A percentile compares a stretch with the other conserved stretches of the same genome.
phyloP scores from a whole-genome alignment of 169 alveolate genomes.

The Condylostoma magnum region DNA sequence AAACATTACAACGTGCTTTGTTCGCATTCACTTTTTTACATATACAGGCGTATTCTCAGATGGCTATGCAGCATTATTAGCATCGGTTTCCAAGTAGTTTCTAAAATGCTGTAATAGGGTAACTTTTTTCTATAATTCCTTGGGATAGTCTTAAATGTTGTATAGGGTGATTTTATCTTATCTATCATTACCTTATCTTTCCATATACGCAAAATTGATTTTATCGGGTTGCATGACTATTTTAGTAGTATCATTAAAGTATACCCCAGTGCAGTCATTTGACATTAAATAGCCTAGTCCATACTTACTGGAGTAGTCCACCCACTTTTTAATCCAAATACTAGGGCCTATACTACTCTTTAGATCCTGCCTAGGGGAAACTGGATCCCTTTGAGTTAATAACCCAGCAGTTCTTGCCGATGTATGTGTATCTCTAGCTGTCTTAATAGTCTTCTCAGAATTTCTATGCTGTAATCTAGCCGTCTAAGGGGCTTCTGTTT shows the following conservation, averaged over 20 bases:
- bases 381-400: too few species aligned
- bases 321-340: constrained; percentile 82
- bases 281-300: constrained; percentile 85
- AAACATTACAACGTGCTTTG: constrained; percentile 79
- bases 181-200: constrained; percentile 51
- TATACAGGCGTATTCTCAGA: constrained; percentile 20
- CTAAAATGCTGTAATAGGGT: constrained; percentile 74
- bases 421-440: too few species aligned
- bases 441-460: too few species aligned
- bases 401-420: too few species aligned
- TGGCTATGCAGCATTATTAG: constrained; percentile 18
- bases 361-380: too few species aligned
- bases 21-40: constrained; percentile 79
- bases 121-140: constrained; percentile 66
- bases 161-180: constrained; percentile 55
- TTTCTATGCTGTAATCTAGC: too few species aligned
- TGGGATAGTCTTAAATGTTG: constrained; percentile 48
- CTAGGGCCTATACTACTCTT: background rate
- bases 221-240: constrained; percentile 61
- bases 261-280: constrained; percentile 79
- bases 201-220: constrained; percentile 58
- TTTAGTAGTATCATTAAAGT: constrained; percentile 85
- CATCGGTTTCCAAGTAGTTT: constrained; percentile 53
- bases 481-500: too few species aligned
- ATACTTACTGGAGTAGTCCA: constrained; percentile 83